A percentile compares a stretch with the other conserved stretches of the same genome.
Conservation (phyloP, 1,284 basidiomycete species). For the Prillingera fragicola region DNA sequence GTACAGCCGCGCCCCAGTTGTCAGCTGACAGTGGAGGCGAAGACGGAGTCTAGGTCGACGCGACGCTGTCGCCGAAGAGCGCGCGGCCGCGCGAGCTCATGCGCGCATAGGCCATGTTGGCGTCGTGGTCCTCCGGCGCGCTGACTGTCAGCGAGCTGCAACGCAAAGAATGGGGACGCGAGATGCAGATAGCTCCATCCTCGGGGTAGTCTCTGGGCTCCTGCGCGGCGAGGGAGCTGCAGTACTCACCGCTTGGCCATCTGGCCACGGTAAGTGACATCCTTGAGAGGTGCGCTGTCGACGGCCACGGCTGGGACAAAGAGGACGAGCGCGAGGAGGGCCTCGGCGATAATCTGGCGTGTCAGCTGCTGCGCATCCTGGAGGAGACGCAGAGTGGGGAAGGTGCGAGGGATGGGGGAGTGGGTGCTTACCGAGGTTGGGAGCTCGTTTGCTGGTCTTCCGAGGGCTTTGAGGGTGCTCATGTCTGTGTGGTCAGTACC, state of each 20-base stretch:
- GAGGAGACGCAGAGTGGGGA: background rate
- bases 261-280: slow-evolving; percentile 47
- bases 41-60: too few relatives aligned
- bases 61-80: slow-evolving; percentile 34
- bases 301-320: slow-evolving; percentile 42
- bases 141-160: too few relatives aligned
- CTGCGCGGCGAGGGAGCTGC: too few relatives aligned
- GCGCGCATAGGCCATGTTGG: slow-evolving; percentile 33
- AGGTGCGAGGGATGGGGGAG: background rate
- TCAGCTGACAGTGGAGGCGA: too few relatives aligned
- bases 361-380: background rate
- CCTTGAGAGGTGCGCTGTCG: slow-evolving; percentile 30
- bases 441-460: slow-evolving; percentile 24
- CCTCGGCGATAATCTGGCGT: slow-evolving; percentile 44
- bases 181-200: too few relatives aligned
- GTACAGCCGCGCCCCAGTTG: too few relatives aligned
- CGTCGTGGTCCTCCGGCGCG: slow-evolving; percentile 36
- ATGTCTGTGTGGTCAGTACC: slow-evolving; percentile 31
- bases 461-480: slow-evolving; percentile 44
- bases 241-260: slow-evolving; percentile 38
- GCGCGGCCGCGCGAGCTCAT: slow-evolving; percentile 29
- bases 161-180: too few relatives aligned
- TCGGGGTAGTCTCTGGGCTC: too few relatives aligned
- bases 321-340: slow-evolving; percentile 33
- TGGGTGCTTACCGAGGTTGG: slow-evolving; percentile 35